Evolutionary conservation across 2,329 filamentous ascomycete genomes (phyloP).

Genomic region (Dactylonectria estremocensis): DNA sequence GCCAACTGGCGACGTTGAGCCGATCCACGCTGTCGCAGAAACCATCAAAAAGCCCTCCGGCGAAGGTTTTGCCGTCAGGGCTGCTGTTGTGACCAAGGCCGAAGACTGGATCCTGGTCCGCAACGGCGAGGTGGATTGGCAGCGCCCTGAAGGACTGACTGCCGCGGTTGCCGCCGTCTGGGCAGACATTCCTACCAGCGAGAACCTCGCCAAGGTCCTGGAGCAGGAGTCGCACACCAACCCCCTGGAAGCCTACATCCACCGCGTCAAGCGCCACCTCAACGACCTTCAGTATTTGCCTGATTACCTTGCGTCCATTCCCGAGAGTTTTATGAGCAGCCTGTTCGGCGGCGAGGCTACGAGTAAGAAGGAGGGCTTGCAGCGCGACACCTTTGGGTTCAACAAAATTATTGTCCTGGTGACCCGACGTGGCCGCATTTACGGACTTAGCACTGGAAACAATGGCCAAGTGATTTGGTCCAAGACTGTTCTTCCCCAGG

Average conservation of each 20-base stretch:
- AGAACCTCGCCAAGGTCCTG: slow-evolving; percentile 83
- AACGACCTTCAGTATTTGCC: slow-evolving; percentile 85
- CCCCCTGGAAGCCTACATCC: slow-evolving; percentile 84
- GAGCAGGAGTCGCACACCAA: slow-evolving; percentile 91
- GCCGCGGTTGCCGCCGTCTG: slow-evolving; percentile 85
- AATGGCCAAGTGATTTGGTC: slow-evolving; percentile 85
- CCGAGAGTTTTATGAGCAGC: slow-evolving; percentile 76
- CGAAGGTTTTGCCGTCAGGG: slow-evolving; percentile 82
- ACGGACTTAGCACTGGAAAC: slow-evolving; percentile 83
- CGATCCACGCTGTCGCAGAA: slow-evolving; percentile 83
- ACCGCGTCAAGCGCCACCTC: slow-evolving; percentile 87
- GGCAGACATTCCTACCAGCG: slow-evolving; percentile 81
- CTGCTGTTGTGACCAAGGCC: slow-evolving; percentile 77
- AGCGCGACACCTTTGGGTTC: slow-evolving; percentile 86
- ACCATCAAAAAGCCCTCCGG: slow-evolving; percentile 79
- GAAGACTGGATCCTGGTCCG: slow-evolving; percentile 88
- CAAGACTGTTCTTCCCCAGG: slow-evolving; percentile 72
- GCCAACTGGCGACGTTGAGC: slow-evolving; percentile 57
- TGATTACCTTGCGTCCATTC: slow-evolving; percentile 78
- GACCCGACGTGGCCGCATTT: slow-evolving; percentile 83
- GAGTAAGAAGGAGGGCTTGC: slow-evolving; percentile 62
- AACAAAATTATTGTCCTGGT: slow-evolving; percentile 87
- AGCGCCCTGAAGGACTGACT: slow-evolving; percentile 85
- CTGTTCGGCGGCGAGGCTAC: slow-evolving; percentile 71
- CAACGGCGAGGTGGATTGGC: slow-evolving; percentile 87